Conservation (phyloP, 202 grass and related monocot species). For the Carex sylvatica region DNA sequence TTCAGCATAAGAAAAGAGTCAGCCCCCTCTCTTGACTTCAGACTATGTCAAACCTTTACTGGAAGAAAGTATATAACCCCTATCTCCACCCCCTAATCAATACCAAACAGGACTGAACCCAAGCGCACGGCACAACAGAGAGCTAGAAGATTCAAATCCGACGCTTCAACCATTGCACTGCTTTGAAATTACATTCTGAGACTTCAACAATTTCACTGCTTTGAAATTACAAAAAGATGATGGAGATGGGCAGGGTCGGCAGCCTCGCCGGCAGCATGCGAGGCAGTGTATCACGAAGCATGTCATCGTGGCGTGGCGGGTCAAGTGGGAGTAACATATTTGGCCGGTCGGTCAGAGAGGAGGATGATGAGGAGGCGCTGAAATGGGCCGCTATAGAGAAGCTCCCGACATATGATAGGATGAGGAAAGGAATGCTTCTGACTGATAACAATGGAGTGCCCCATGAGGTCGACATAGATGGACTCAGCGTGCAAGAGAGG, state of each 20-base stretch:
- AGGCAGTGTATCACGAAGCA: conserved; percentile 43
- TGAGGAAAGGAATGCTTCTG: conserved; percentile 70
- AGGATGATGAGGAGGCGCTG: conserved; percentile 90
- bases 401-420: conserved; percentile 84
- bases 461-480: conserved; percentile 61
- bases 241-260: conserved; percentile 35
- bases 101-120: background rate
- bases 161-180: background rate
- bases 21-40: conserved; percentile 9
- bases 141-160: background rate
- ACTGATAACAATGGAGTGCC: background rate
- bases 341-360: conserved; percentile 53
- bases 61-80: background rate
- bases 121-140: background rate
- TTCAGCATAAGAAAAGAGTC: background rate
- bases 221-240: background rate
- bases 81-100: background rate
- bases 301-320: conserved; percentile 51
- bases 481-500: conserved; percentile 53
- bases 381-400: conserved; percentile 94
- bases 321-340: conserved; percentile 51
- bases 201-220: background rate
- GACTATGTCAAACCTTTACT: background rate
- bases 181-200: background rate
- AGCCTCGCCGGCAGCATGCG: conserved; percentile 32